Evolutionary conservation across 805 yeast species (phyloP).

Genomic region (Metschnikowia bowlesiae): DNA sequence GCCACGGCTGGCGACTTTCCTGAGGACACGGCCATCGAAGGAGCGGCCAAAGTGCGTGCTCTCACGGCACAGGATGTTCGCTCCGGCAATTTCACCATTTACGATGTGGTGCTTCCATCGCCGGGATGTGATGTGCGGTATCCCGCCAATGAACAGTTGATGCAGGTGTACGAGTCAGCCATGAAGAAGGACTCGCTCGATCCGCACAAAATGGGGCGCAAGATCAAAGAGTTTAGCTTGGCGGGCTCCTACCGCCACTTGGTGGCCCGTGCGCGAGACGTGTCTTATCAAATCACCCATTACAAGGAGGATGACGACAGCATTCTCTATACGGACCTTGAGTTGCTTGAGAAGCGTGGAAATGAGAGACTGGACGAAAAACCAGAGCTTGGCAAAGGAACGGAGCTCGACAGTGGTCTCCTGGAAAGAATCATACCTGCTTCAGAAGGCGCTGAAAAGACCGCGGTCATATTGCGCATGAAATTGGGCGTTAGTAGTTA

Average conservation of each 20-base stretch:
- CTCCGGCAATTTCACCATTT: slow-evolving; percentile 55
- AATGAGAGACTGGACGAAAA: slow-evolving; percentile 7
- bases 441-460: slow-evolving; percentile 32
- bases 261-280: slow-evolving; percentile 57
- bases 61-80: slow-evolving; percentile 71
- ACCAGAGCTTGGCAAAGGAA: too few species aligned
- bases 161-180: slow-evolving; percentile 57
- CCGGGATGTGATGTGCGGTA: slow-evolving; percentile 93
- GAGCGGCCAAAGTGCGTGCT: slow-evolving; percentile 62
- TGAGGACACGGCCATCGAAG: slow-evolving; percentile 64
- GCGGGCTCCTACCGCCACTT: slow-evolving; percentile 85
- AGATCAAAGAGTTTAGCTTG: slow-evolving; percentile 81
- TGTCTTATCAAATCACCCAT: slow-evolving; percentile 58
- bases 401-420: slow-evolving; percentile 19
- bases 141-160: slow-evolving; percentile 63
- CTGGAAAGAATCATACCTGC: slow-evolving; percentile 15
- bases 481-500: slow-evolving; percentile 82
- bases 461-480: slow-evolving; percentile 72
- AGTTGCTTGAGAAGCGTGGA: slow-evolving; percentile 32
- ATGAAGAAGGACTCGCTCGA: slow-evolving; percentile 83
- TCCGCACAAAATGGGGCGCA: slow-evolving; percentile 80
- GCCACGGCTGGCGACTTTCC: slow-evolving; percentile 51
- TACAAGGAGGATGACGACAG: slow-evolving; percentile 67
- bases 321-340: slow-evolving; percentile 73
- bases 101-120: slow-evolving; percentile 88